phyloP scores from a whole-genome alignment of 179 eudicot genomes.

The Vitellaria paradoxa region DNA sequence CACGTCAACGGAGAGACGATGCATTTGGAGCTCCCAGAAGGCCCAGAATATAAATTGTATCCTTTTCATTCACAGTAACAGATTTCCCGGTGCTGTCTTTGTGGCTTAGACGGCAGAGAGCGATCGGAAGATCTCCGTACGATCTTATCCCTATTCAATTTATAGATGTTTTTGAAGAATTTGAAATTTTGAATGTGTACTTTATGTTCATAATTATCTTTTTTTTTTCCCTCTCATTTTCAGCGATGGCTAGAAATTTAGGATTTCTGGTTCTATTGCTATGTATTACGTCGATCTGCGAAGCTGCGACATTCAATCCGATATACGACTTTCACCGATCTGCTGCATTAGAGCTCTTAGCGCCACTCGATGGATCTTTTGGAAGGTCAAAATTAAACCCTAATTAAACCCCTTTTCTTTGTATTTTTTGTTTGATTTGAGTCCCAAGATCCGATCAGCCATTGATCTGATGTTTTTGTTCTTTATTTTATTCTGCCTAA shows the following conservation, averaged over 20 bases:
- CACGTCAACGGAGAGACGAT: too few species aligned
- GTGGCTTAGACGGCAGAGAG: too few species aligned
- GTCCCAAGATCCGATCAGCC: not conserved
- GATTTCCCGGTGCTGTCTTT: too few species aligned
- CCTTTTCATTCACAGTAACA: too few species aligned
- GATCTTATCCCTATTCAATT: too few species aligned
- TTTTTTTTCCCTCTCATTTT: not conserved
- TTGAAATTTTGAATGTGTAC: too few species aligned
- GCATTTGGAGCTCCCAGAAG: too few species aligned
- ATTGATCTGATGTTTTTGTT: not conserved
- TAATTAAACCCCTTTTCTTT: slow-evolving; percentile 4
- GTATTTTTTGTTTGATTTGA: not conserved
- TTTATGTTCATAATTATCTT: too few species aligned
- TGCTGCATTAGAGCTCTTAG: slow-evolving; percentile 62
- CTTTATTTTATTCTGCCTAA: too few species aligned
- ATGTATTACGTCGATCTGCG: slow-evolving; percentile 39
- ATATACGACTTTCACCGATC: slow-evolving; percentile 87
- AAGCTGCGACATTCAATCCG: slow-evolving; percentile 60
- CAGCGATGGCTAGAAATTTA: slow-evolving; percentile 50
- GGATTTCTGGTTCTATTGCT: slow-evolving; percentile 39
- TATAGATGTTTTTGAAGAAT: too few species aligned
- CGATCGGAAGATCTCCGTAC: too few species aligned
- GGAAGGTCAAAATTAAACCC: slow-evolving; percentile 54
- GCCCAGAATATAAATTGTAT: too few species aligned
- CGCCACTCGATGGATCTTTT: slow-evolving; percentile 59